Evolutionary conservation across 2,329 filamentous ascomycete genomes (phyloP), one percentile per base, ranked within the genome.

Genomic region (Exophiala oligosperma): DNA sequence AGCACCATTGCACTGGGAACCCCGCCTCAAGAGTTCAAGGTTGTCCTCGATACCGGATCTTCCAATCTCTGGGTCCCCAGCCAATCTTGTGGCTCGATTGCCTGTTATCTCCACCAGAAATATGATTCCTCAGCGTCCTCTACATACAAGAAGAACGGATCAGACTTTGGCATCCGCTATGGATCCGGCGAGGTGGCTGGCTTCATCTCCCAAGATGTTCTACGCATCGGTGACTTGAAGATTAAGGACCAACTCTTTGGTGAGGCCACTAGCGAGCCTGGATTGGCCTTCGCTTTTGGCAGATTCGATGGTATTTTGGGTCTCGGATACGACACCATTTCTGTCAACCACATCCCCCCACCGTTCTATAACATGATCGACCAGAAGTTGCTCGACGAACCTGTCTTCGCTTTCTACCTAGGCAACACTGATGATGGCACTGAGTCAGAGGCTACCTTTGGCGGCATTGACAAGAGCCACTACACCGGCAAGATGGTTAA

Each of bases 11-110:
- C 86, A 68, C 85, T 99, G 74, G 94, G 94, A 65, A 93, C 88
- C 49, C 94, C 94, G 66, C 88, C 94, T 35, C 94, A 99, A 58
- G 66, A 68, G n/a, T 99, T 99, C 87, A 99, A 99, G 85, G 95
- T 99, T 67, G 89, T 99, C 65, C 88, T 99, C 65, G 94, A 99
- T 76, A 99, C 94, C 28, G 94, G 94, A 70, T 97, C 92, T 83
- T 97, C 94, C 75, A 99, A 99, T 82, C 85, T 99, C 64, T 99
- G 95, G 95, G 92, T 99, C 60, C 95, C 95, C 40, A 96, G 92
- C 24, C 81, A 85, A 57, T 83, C 91, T 72, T 99, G 95, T 77
- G 87, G 84, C 72, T 97, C 92, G 72, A 99, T 99, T 72, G 95
- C 94, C 65, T 99, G 94, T 85, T 99, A 93, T 79, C 86, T 99